phyloP scores from a whole-genome alignment of 2,329 filamentous ascomycete species.

The Diplodia scrobiculata region DNA sequence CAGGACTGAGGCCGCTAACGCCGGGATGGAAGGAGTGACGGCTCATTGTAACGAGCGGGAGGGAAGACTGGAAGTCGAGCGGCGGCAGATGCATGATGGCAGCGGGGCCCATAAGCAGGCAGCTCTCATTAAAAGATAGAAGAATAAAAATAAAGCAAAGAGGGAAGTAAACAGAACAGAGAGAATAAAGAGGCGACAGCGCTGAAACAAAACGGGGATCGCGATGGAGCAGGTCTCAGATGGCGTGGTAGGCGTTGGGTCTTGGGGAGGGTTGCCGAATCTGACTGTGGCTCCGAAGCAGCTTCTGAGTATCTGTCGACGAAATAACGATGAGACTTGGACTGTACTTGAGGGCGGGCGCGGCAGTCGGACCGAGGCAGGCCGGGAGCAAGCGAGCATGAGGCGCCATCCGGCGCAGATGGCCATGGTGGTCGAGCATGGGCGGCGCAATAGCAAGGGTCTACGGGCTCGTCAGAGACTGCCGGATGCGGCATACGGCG shows the following conservation, averaged over 20 bases:
- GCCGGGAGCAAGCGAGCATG: conserved; percentile 9
- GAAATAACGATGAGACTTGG: conserved; percentile 16
- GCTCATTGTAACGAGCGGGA: conserved; percentile 43
- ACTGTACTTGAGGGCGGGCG: conserved; percentile 8
- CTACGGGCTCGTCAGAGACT: conserved; percentile 27
- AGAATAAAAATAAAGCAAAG: background rate
- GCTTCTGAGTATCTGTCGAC: background rate
- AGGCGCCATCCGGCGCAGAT: background rate
- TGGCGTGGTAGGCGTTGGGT: conserved; percentile 5
- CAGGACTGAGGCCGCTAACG: background rate
- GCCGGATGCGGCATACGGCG: conserved; percentile 24
- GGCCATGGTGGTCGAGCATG: background rate
- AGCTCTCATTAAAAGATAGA: background rate
- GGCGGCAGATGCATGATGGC: conserved; percentile 41
- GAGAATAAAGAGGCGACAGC: background rate
- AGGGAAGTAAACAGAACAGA: background rate
- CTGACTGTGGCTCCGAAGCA: conserved; percentile 2
- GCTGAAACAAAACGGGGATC: conserved; percentile 10
- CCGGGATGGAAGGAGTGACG: conserved; percentile 31
- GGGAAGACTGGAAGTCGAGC: conserved; percentile 39
- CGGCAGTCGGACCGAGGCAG: conserved; percentile 25
- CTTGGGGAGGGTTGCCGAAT: conserved; percentile 3
- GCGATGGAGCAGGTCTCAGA: background rate
- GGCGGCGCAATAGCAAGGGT: background rate
- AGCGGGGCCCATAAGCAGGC: conserved; percentile 7